Conservation (phyloP, 768 basidiomycete genomes). For the Obba rivulosa region DNA sequence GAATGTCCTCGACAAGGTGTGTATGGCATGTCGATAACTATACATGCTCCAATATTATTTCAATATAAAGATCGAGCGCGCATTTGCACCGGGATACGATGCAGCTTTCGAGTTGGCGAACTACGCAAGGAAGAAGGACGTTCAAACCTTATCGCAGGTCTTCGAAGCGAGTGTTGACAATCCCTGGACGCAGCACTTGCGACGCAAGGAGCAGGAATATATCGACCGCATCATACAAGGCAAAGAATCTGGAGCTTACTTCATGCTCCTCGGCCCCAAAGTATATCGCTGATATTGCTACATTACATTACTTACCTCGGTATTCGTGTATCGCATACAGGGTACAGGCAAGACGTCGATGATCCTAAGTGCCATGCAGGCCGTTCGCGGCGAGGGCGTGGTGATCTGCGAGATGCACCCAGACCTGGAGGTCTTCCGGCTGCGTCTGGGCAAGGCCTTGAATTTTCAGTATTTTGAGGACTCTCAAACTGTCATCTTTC, state of each 20-base stretch:
- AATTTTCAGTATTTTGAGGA: constrained; percentile 87
- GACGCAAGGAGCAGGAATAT: constrained; percentile 66
- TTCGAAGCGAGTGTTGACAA: constrained; percentile 30
- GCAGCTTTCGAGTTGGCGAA: constrained; percentile 73
- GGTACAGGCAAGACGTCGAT: constrained; percentile 82
- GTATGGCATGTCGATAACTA: constrained; percentile 13
- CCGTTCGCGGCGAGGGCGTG: constrained; percentile 64
- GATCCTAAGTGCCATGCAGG: constrained; percentile 78
- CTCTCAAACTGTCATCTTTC: constrained; percentile 75
- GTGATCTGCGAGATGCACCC: constrained; percentile 81
- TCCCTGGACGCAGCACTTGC: constrained; percentile 55
- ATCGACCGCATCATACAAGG: constrained; percentile 81
- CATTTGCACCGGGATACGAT: constrained; percentile 77
- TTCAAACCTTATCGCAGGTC: constrained; percentile 16
- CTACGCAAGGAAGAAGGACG: constrained; percentile 30
- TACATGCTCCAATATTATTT: constrained; percentile 2
- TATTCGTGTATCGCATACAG: no score
- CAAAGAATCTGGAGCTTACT: constrained; percentile 66
- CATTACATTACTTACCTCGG: no score
- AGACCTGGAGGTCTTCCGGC: constrained; percentile 80
- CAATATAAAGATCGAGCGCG: constrained; percentile 75
- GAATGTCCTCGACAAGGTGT: constrained; percentile 74
- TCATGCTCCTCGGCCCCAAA: constrained; percentile 74
- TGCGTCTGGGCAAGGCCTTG: constrained; percentile 79
- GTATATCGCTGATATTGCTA: constrained; percentile 29